phyloP scores from a whole-genome alignment of 2,329 filamentous ascomycete genomes.

The Sporothrix schenckii region DNA sequence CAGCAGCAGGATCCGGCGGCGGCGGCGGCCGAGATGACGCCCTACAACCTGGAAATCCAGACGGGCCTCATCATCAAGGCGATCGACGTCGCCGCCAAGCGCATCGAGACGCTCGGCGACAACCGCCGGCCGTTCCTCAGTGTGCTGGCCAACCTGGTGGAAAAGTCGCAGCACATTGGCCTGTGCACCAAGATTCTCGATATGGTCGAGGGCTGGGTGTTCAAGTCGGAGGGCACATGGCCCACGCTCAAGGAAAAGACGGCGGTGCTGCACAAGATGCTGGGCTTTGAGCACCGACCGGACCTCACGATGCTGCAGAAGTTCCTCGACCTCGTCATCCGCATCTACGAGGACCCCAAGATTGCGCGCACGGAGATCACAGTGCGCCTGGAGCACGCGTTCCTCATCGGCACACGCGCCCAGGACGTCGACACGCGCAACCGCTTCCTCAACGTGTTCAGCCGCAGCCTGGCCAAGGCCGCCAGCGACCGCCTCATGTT shows the following conservation, averaged over 20 bases:
- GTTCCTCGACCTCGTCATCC: constrained; percentile 93
- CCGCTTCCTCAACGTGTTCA: constrained; percentile 94
- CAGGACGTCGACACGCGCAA: constrained; percentile 96
- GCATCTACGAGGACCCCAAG: constrained; percentile 97
- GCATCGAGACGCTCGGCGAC: constrained; percentile 91
- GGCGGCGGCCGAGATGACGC: constrained; percentile 61
- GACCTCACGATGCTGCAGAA: constrained; percentile 86
- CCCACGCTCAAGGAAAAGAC: constrained; percentile 99
- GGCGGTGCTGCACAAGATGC: constrained; percentile 98
- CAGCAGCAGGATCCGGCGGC: constrained; percentile 59
- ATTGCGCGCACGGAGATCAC: constrained; percentile 94
- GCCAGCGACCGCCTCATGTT: constrained; percentile 88
- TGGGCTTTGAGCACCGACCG: constrained; percentile 83
- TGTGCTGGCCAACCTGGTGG: constrained; percentile 89
- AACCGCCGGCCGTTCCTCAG: constrained; percentile 91
- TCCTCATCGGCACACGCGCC: constrained; percentile 90
- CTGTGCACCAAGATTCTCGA: constrained; percentile 90
- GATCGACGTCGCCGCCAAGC: constrained; percentile 85
- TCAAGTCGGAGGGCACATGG: constrained; percentile 91
- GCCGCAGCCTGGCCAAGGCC: constrained; percentile 89
- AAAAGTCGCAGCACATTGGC: constrained; percentile 84
- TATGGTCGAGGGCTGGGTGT: constrained; percentile 96
- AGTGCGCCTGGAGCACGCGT: constrained; percentile 96
- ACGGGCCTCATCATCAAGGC: constrained; percentile 91
- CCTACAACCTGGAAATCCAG: constrained; percentile 84